Conservation (phyloP, 768 basidiomycete species). For the Calocybe gangraenosa region DNA sequence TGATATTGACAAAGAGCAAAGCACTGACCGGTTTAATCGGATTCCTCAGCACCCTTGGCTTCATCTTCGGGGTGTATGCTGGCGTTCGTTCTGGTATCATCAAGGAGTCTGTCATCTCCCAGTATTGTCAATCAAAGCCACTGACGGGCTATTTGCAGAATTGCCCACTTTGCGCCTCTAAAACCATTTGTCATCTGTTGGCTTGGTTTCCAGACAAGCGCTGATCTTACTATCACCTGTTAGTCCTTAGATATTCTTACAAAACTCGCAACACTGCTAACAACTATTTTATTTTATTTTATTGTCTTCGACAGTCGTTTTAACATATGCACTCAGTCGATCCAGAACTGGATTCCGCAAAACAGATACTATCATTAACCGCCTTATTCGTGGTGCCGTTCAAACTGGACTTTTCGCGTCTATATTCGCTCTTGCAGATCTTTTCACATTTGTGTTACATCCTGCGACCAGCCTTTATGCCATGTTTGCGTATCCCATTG, state of each 20-base stretch:
- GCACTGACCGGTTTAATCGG: constrained; percentile 30
- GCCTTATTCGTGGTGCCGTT: constrained; percentile 49
- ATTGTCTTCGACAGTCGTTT: constrained; percentile 16
- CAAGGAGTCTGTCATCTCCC: constrained; percentile 27
- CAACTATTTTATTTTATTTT: no score
- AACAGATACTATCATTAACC: constrained; percentile 50
- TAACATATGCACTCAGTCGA: constrained; percentile 30
- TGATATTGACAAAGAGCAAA: constrained; percentile 31
- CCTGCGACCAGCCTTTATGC: constrained; percentile 27
- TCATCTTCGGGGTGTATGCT: constrained; percentile 38
- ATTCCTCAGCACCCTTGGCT: constrained; percentile 32
- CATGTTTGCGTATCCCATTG: constrained; percentile 23
- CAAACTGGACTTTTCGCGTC: constrained; percentile 52
- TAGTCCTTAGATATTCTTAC: constrained; percentile 7
- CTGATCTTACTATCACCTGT: constrained; percentile 45
- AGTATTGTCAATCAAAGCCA: not conserved
- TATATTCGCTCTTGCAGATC: constrained; percentile 46
- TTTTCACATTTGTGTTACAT: constrained; percentile 35
- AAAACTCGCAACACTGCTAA: no score
- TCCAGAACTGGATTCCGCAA: constrained; percentile 47
- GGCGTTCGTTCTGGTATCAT: constrained; percentile 41
- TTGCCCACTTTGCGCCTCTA: constrained; percentile 37
- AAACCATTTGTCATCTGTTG: constrained; percentile 40
- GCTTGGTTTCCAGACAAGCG: constrained; percentile 40
- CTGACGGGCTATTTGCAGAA: constrained; percentile 20